Evolutionary conservation across 2,329 filamentous ascomycete species (phyloP), one percentile per base, ranked within the genome.

Genomic region (Bisporella sp.): DNA sequence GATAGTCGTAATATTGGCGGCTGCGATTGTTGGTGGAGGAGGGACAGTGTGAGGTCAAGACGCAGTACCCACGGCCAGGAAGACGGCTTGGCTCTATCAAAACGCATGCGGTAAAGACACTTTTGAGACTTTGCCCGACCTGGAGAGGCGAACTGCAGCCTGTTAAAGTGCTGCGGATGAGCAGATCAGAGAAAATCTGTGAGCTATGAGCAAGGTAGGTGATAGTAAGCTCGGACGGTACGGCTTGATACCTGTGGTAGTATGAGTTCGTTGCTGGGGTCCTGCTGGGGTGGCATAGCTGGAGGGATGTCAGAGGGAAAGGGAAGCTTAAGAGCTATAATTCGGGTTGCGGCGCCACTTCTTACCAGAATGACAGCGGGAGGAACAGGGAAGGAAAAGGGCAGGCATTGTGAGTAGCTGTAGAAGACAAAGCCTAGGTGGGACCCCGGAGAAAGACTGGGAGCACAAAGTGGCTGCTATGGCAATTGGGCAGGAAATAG

Each of bases 171-270:
- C 56, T 56, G 53, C 48, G 55, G 45, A 50, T 51, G 50, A 52
- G 50, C 35, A 52, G 41, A 48, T 43, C 45, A 46, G 21, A 21
- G 21, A 21, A 21, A 45, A 49, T 8, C 31, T 41, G 46, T 41
- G 49, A 49, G 35, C 35, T 56, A 56, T 46, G 48, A 40, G 31
- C 54, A 30, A 42, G 51, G 51, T 35, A 31, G 35, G 32, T 21
- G 39, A 49, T 53, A 54, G 51, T 54, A 54, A 56, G 54, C 54
- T 52, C 53, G 52, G 48, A 55, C 39, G 41, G 54, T 52, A 56
- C 47, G 53, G 56, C 51, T 52, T 43, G 50, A 54, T 50, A 53
- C 21, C 21, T 21, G 41, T 45, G 55, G 48, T n/a, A 8, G n/a
- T 8, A 37, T n/a, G n/a, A n/a, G 35, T 37, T 37, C 35, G 35